Conservation (phyloP, 2,329 filamentous ascomycete species). For the Stagonosporopsis vannaccii region DNA sequence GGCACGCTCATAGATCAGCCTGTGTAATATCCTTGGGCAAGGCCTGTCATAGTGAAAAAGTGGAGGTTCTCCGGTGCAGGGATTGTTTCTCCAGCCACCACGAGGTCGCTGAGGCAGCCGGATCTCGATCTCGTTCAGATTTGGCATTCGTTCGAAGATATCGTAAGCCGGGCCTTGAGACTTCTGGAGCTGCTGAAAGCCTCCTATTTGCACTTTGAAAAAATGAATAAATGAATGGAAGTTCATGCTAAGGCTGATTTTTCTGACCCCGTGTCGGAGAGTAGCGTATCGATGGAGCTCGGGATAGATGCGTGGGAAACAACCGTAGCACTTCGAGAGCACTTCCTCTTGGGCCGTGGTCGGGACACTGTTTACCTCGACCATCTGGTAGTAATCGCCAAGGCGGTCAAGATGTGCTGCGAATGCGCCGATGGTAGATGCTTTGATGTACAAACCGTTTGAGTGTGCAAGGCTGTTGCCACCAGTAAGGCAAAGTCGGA, state of each 20-base stretch:
- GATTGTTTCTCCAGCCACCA: conserved; percentile 13
- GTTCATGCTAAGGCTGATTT: conserved; percentile 28
- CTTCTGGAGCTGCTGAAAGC: conserved; percentile 17
- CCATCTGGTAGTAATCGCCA: conserved; percentile 24
- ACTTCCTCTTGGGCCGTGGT: neutral
- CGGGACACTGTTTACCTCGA: conserved; percentile 18
- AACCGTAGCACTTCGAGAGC: conserved; percentile 23
- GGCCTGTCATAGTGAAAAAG: conserved; percentile 28
- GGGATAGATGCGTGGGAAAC: conserved; percentile 30
- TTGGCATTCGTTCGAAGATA: conserved; percentile 30
- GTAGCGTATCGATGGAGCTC: conserved; percentile 34
- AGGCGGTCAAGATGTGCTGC: conserved; percentile 22
- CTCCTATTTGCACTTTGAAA: conserved; percentile 32
- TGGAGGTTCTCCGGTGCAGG: conserved; percentile 3
- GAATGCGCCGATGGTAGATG: neutral
- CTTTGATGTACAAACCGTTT: conserved; percentile 19
- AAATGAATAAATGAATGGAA: conserved; percentile 34
- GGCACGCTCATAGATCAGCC: conserved; percentile 35
- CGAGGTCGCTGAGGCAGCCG: conserved; percentile 21
- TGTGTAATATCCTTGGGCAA: conserved; percentile 34
- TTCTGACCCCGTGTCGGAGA: conserved; percentile 35
- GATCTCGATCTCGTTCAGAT: conserved; percentile 31
- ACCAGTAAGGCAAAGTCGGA: conserved; percentile 32
- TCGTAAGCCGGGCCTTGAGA: conserved; percentile 16
- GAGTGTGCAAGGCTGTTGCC: conserved; percentile 7